Evolutionary conservation across 805 yeast genomes (phyloP), one percentile per base, ranked within the genome.

Genomic region (Candida ponderosae): DNA sequence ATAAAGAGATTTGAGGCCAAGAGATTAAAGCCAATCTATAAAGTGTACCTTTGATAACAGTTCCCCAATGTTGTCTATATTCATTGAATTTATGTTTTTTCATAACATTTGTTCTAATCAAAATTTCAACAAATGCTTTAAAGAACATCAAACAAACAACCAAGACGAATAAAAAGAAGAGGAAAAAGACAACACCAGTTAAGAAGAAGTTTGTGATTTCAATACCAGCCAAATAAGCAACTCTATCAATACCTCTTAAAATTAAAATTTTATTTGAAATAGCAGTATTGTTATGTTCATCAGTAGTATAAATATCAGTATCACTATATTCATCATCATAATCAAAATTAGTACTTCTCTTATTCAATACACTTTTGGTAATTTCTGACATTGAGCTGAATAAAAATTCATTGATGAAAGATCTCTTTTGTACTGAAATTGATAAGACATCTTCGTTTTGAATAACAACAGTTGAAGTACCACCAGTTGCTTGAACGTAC

Each of bases 401-500:
- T 29, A 47, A 37, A 9, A 59, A 43, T 8, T 41, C 41, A 9
- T 44, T 40, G 13, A 48, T 43, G 24, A 49, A 35, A 8, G 46
- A 42, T 53, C 62, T 67, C 54, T 81, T 81, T 54, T 85, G 95
- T n/a, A 88, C 96, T 13, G 93, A 81, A 38, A 93, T 74, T 2
- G 96, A 86, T 31, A 88, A 62, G 18, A 75, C 59, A 45, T 78
- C 73, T 44, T 70, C 59, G 51, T 87, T 78, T 7, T 72, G 63
- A 31, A 90, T 61, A 28, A 87, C 75, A 31, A 83, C 84, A 4
- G 96, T 81, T 1, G 94, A 78, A 1, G 71, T 57, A 40, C 98
- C 98, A 29, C 96, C 96, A 1, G 98, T 93, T 7, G 96, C 67
- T 63, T 90, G 96, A 36, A 90, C 80, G 59, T 90, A 90, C 98